Evolutionary conservation across 2,329 filamentous ascomycete species (phyloP).

Genomic region (Diaporthe eres): DNA sequence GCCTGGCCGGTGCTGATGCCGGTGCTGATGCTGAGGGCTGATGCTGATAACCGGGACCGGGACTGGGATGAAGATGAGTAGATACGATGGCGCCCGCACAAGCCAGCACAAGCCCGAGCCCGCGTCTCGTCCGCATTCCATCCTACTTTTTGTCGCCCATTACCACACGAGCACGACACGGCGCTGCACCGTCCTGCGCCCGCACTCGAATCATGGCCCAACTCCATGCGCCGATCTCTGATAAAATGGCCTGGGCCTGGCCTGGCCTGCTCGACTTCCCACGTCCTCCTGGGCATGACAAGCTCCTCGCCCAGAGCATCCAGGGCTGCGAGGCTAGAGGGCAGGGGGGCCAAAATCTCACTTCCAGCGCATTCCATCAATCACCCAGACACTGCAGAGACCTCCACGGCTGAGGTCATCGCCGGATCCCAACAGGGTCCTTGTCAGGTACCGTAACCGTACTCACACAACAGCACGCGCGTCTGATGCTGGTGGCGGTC

Average conservation of each 20-base stretch:
- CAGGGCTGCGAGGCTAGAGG: not conserved
- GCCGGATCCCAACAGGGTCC: not conserved
- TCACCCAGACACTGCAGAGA: constrained; percentile 1
- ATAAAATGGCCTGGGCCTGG: not conserved
- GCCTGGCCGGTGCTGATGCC: constrained; percentile 19
- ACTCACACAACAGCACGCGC: constrained; percentile 1
- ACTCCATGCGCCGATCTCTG: constrained; percentile 21
- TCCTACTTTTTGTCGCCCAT: constrained; percentile 15
- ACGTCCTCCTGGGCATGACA: not conserved
- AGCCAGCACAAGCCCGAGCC: constrained; percentile 27
- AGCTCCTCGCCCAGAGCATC: constrained; percentile 8
- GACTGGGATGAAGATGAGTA: constrained; percentile 23
- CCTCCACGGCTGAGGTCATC: constrained; percentile 27
- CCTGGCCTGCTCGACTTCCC: not conserved
- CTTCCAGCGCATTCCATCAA: not conserved
- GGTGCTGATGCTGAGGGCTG: constrained; percentile 7
- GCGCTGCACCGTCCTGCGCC: constrained; percentile 19
- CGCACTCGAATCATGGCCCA: constrained; percentile 22
- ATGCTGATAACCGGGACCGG: constrained; percentile 8
- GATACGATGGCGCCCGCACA: constrained; percentile 27
- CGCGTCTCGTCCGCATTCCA: constrained; percentile 26
- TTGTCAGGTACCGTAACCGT: not conserved
- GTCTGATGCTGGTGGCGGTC: not conserved
- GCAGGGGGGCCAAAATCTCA: constrained; percentile 23
- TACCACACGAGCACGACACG: constrained; percentile 23